Conservation (phyloP, 2,329 filamentous ascomycete genomes). For the Fusarium aywerte region DNA sequence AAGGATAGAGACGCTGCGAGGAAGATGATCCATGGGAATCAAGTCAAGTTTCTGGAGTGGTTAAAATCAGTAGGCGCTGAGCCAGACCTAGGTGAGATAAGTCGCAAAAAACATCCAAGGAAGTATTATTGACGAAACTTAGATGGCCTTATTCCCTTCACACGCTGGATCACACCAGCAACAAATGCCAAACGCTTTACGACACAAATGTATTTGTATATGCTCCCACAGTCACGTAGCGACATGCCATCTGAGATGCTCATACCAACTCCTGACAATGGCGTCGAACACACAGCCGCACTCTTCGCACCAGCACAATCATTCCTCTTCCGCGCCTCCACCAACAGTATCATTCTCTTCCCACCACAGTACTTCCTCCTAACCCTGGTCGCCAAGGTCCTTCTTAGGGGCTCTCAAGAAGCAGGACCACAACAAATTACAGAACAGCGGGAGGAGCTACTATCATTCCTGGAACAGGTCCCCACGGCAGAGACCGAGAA, state of each 20-base stretch:
- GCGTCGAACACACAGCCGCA: slow-evolving; percentile 75
- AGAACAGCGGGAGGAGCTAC: slow-evolving; percentile 62
- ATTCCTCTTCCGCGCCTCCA: slow-evolving; percentile 74
- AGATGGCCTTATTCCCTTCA: slow-evolving; percentile 82
- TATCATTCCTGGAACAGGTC: slow-evolving; percentile 61
- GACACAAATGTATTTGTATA: slow-evolving; percentile 97
- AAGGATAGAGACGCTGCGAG: slow-evolving; percentile 72
- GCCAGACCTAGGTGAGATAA: slow-evolving; percentile 70
- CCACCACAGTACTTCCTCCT: slow-evolving; percentile 88
- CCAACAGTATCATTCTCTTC: slow-evolving; percentile 81
- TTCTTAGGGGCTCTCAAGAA: slow-evolving; percentile 51
- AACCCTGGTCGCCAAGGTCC: slow-evolving; percentile 64
- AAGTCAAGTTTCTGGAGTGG: slow-evolving; percentile 75
- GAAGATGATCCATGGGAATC: slow-evolving; percentile 73
- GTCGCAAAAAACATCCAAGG: too few species aligned
- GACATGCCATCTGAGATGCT: slow-evolving; percentile 59
- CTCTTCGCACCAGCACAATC: slow-evolving; percentile 75
- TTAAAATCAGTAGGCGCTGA: slow-evolving; percentile 64
- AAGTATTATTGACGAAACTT: slow-evolving; percentile 10
- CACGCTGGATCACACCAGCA: slow-evolving; percentile 87
- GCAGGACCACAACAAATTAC: slow-evolving; percentile 52
- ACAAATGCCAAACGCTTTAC: slow-evolving; percentile 81
- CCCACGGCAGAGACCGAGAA: slow-evolving; percentile 56
- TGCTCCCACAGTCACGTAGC: slow-evolving; percentile 68
- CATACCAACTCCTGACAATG: slow-evolving; percentile 78